Conservation (phyloP, 2,329 filamentous ascomycete genomes). For the Verticillium albo-atrum region DNA sequence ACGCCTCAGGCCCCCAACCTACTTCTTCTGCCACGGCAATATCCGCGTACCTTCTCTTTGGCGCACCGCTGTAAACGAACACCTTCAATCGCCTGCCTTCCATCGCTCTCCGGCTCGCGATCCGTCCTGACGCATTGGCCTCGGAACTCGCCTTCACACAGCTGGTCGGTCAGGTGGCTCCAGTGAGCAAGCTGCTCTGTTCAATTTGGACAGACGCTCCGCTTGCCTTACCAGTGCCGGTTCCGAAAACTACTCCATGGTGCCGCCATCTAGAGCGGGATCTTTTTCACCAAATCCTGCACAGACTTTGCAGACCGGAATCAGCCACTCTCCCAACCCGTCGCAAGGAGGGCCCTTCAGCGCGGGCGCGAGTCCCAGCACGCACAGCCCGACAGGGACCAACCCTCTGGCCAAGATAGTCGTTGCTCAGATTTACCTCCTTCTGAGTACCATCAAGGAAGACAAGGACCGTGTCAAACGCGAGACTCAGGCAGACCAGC, state of each 20-base stretch:
- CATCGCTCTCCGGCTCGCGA: neutral
- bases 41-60: neutral
- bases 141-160: neutral
- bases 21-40: neutral
- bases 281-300: constrained; percentile 60
- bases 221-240: constrained; percentile 2
- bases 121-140: neutral
- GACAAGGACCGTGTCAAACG: constrained; percentile 88
- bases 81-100: neutral
- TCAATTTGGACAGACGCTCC: constrained; percentile 9
- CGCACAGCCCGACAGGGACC: constrained; percentile 57
- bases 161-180: neutral
- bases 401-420: constrained; percentile 85
- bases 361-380: constrained; percentile 58
- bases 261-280: constrained; percentile 58
- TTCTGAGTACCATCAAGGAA: constrained; percentile 92
- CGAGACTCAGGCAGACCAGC: constrained; percentile 86
- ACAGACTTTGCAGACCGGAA: constrained; percentile 52
- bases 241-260: constrained; percentile 36
- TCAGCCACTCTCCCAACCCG: constrained; percentile 51
- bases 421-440: constrained; percentile 89
- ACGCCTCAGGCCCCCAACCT: neutral
- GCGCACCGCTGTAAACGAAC: neutral
- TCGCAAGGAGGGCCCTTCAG: constrained; percentile 53
- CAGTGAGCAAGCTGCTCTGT: constrained; percentile 6